Evolutionary conservation across 768 basidiomycete species (phyloP).

Genomic region (Panus rudis): DNA sequence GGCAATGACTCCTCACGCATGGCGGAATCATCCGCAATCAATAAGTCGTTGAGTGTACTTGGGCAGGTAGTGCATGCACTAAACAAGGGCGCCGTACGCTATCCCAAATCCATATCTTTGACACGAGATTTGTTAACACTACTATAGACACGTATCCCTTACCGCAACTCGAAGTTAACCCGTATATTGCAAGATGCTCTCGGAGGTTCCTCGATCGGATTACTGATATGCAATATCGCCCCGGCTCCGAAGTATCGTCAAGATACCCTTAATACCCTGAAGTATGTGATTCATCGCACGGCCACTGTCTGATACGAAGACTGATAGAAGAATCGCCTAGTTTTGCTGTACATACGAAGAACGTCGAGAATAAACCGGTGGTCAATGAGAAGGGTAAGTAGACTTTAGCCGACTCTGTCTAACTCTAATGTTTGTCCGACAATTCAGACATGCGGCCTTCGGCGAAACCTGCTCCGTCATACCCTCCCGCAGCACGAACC

Average conservation of each 20-base stretch:
- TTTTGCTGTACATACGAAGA: conserved; percentile 80
- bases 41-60: conserved; percentile 80
- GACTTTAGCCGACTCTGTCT: not conserved
- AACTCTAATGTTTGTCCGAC: too few relatives aligned
- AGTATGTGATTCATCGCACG: conserved; percentile 34
- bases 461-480: too few relatives aligned
- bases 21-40: conserved; percentile 85
- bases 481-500: too few relatives aligned
- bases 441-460: too few relatives aligned
- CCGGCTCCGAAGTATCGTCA: conserved; percentile 77
- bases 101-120: not conserved
- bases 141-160: conserved; percentile 68
- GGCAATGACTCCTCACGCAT: conserved; percentile 84
- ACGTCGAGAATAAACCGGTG: conserved; percentile 76
- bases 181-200: conserved; percentile 87
- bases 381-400: conserved; percentile 67
- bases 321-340: conserved; percentile 26
- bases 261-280: conserved; percentile 88
- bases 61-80: conserved; percentile 86
- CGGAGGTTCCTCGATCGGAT: conserved; percentile 70
- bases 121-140: conserved; percentile 1
- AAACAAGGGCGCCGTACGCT: conserved; percentile 57
- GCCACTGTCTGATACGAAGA: not conserved
- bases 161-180: conserved; percentile 85
- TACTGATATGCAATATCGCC: conserved; percentile 83